Percentiles rank a stretch among this genome's conserved stretches.
Evolutionary conservation across 2,329 filamentous ascomycete genomes (phyloP).

Genomic region (Ceratocystis cacaofunesta): DNA sequence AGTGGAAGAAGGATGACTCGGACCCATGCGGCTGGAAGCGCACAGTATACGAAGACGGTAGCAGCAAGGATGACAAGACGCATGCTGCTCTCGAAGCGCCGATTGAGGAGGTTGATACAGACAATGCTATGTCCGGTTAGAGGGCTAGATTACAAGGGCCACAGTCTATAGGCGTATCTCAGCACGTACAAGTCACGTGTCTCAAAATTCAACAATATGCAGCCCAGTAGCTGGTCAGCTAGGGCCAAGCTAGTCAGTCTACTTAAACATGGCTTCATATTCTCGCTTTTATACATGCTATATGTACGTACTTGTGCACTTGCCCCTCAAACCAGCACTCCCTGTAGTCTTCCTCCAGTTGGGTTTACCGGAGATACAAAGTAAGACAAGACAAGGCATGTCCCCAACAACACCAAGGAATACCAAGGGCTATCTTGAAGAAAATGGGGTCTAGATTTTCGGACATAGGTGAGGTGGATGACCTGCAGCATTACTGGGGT

Average conservation of each 20-base stretch:
- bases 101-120: not conserved
- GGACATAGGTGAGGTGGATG: not conserved
- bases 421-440: not conserved
- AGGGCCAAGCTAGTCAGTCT: too few relatives aligned
- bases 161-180: too few relatives aligned
- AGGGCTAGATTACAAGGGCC: not conserved
- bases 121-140: constrained; percentile 9
- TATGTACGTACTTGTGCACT: too few relatives aligned
- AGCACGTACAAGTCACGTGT: too few relatives aligned
- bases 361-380: not conserved
- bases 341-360: not conserved
- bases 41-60: constrained; percentile 28
- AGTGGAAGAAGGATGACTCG: constrained; percentile 49
- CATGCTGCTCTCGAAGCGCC: not conserved
- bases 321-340: not conserved
- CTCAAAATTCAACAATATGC: too few relatives aligned
- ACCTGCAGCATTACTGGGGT: not conserved
- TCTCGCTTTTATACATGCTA: too few relatives aligned
- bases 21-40: constrained; percentile 48
- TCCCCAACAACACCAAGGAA: not conserved
- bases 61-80: constrained; percentile 4
- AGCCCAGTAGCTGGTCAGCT: too few relatives aligned
- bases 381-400: not conserved
- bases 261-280: too few relatives aligned
- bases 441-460: not conserved